Base-by-base conservation (phyloP, 2,329 filamentous ascomycete species). In the Aspergillus sclerotialis region DNA sequence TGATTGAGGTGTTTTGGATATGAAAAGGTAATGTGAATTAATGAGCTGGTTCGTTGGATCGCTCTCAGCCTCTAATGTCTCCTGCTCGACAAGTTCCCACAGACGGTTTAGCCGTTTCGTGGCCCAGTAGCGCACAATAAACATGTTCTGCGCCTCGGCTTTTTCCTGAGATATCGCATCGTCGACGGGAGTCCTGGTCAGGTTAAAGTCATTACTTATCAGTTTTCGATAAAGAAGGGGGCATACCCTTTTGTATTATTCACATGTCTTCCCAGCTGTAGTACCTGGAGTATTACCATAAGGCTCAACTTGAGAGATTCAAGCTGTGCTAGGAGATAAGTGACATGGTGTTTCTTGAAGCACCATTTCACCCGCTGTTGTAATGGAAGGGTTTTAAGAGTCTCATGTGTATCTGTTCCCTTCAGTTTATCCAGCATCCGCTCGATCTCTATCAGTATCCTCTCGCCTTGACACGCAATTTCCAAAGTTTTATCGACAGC, bases 91-190 rank as follows among this genome's bases (percentile, higher is more conserved):
- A 17, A 54, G 37, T 32, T 60, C 52, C 43, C 60, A 63, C 12
- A 67, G 39, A 5, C 51, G 41, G 35, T 61, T 56, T 12, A 64
- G 46, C n/a, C 53, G 52, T 29, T 55, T 61, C 33, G 55, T 45
- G 5, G 63, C 57, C 57, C 60, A 65, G 38, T 64, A 63, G 26
- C 61, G 52, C n/a, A 64, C 52, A 26, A 67, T 58, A n/a, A 66
- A 49, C 49, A 64, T 61, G 32, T 64, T 67, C 38, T 67, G 62
- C 4, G 53, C 54, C 35, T 65, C 63, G 2, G 56, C 58, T 34
- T 63, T 58, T 34, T 65, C 62, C 44, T 64, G 60, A 7, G 52
- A 53, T 35, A 63, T 52, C 10, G 46, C 38, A 30, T 63, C 57
- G 3, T 58, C 52, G n/a, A n/a, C n/a, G n/a, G n/a, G n/a, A n/a